A percentile compares a stretch with the other conserved stretches of the same genome.
Evolutionary conservation across 768 basidiomycete species (phyloP).

Genomic region (Russula compacta): DNA sequence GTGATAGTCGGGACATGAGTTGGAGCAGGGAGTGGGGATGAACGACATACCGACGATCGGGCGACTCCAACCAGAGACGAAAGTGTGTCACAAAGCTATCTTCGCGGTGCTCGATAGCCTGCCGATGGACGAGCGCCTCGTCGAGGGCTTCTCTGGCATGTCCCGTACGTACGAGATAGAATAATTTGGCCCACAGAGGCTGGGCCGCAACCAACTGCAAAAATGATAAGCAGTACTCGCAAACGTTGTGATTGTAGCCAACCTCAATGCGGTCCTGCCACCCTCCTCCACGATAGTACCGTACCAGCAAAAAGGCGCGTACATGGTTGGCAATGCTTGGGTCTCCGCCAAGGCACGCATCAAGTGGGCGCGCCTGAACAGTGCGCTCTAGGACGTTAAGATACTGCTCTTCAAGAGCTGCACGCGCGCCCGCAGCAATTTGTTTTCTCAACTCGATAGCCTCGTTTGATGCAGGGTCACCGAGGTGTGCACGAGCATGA

Average conservation of each 20-base stretch:
- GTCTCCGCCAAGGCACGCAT: slow-evolving; percentile 85
- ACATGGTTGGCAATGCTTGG: slow-evolving; percentile 87
- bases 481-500: slow-evolving; percentile 69
- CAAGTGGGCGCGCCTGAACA: slow-evolving; percentile 69
- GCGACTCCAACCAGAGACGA: slow-evolving; percentile 72
- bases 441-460: slow-evolving; percentile 57
- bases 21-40: not conserved
- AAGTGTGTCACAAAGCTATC: slow-evolving; percentile 76
- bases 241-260: slow-evolving; percentile 18
- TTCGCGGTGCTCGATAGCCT: slow-evolving; percentile 69
- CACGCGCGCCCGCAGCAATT: slow-evolving; percentile 68
- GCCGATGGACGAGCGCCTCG: slow-evolving; percentile 61
- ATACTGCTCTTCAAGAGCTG: slow-evolving; percentile 84
- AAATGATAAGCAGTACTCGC: not conserved
- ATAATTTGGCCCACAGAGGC: slow-evolving; percentile 91
- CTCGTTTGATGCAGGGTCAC: slow-evolving; percentile 54
- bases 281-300: slow-evolving; percentile 67
- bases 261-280: slow-evolving; percentile 91
- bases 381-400: slow-evolving; percentile 77
- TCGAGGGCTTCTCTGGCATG: slow-evolving; percentile 72
- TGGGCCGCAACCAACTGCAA: slow-evolving; percentile 71
- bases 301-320: slow-evolving; percentile 74
- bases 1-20: slow-evolving; percentile 1
- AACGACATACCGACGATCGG: slow-evolving; percentile 57
- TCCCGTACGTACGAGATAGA: slow-evolving; percentile 84